Conservation (phyloP, 169 alveolate species). For the Babesia ovis region DNA sequence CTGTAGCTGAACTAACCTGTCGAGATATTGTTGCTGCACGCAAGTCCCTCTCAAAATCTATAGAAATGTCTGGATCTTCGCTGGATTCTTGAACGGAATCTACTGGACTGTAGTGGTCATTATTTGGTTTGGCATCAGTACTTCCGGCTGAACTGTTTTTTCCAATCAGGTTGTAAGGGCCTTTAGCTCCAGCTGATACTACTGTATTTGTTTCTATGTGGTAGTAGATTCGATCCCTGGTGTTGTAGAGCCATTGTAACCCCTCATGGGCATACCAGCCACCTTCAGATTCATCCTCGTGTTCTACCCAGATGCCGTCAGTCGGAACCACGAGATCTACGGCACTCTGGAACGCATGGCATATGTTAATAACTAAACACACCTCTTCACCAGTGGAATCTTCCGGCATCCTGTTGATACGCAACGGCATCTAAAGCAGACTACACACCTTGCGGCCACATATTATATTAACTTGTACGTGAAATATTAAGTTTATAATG, state of each 20-base stretch:
- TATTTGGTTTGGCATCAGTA: not conserved
- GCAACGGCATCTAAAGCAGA: not conserved
- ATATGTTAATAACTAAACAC: not conserved
- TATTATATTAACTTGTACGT: slow-evolving; percentile 8
- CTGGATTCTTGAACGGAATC: not conserved
- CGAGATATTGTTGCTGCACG: slow-evolving; percentile 69
- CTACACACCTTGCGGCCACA: not conserved
- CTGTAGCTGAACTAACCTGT: slow-evolving; percentile 29
- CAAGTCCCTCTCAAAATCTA: slow-evolving; percentile 73
- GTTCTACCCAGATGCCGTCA: slow-evolving; percentile 36
- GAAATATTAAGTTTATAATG: slow-evolving; percentile 64
- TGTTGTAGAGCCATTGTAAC: slow-evolving; percentile 73
- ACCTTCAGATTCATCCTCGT: slow-evolving; percentile 45
- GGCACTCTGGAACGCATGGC: not conserved
- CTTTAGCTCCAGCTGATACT: slow-evolving; percentile 17
- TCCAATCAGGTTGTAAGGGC: slow-evolving; percentile 3
- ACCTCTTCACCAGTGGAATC: slow-evolving; percentile 30
- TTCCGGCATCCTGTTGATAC: slow-evolving; percentile 7
- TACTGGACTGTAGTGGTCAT: not conserved
- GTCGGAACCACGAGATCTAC: slow-evolving; percentile 23
- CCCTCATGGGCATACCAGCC: slow-evolving; percentile 71
- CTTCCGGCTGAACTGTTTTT: not conserved
- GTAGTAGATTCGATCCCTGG: slow-evolving; percentile 69
- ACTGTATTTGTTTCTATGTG: slow-evolving; percentile 54
- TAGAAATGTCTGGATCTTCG: slow-evolving; percentile 56